Evolutionary conservation across 169 alveolate genomes (phyloP).

Genomic region (Babesia bovis): DNA sequence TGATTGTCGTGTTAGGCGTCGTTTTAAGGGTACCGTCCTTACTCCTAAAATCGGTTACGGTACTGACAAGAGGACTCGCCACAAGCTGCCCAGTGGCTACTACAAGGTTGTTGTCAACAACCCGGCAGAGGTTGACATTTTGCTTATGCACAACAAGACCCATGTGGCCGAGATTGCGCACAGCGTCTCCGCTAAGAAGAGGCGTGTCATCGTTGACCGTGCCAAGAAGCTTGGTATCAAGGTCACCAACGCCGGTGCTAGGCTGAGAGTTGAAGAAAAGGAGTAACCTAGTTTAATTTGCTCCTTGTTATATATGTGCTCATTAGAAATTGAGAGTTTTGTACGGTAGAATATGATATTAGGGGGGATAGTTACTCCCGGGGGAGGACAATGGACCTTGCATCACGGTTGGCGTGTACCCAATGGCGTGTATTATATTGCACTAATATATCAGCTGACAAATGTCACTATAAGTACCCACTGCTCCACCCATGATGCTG

Average conservation of each 20-base stretch:
- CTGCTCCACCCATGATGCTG: too few relatives aligned
- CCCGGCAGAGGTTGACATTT: slow-evolving; percentile 90
- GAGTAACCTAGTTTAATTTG: slow-evolving; percentile 58
- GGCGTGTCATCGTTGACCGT: slow-evolving; percentile 89
- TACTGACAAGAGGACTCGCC: slow-evolving; percentile 90
- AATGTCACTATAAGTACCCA: too few relatives aligned
- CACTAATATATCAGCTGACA: too few relatives aligned
- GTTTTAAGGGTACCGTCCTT: slow-evolving; percentile 91
- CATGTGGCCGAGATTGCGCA: slow-evolving; percentile 93
- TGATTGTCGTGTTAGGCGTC: slow-evolving; percentile 94
- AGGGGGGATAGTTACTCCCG: too few relatives aligned
- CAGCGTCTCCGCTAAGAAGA: slow-evolving; percentile 89
- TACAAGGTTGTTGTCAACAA: slow-evolving; percentile 89
- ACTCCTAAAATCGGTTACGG: slow-evolving; percentile 97
- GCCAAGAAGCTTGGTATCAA: slow-evolving; percentile 92
- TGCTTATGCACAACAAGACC: slow-evolving; percentile 94
- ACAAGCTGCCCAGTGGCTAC: slow-evolving; percentile 91
- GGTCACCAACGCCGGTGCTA: slow-evolving; percentile 88
- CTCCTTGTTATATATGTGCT: neutral
- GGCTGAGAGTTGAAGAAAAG: slow-evolving; percentile 74
- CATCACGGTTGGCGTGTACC: too few relatives aligned
- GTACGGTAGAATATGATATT: too few relatives aligned
- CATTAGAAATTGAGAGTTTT: too few relatives aligned
- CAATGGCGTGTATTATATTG: too few relatives aligned
- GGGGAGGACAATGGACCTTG: too few relatives aligned